Evolutionary conservation across 192 early-diverging fungal genomes (phyloP).

Genomic region (Coemansia sp.): DNA sequence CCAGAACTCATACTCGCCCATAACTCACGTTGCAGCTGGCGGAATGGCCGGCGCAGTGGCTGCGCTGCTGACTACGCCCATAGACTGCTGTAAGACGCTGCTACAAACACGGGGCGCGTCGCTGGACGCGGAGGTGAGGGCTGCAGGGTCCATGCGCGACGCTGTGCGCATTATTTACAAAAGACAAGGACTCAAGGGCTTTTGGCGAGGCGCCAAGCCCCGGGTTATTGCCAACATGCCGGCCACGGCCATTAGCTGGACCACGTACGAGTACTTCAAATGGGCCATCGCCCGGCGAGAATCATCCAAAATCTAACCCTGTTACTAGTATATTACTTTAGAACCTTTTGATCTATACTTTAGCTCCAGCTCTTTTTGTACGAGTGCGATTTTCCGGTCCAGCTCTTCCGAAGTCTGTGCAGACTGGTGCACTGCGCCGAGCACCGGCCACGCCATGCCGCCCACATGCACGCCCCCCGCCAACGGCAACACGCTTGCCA

Average conservation of each 20-base stretch:
- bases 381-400: background rate
- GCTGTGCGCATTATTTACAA: constrained; percentile 76
- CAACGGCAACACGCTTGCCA: background rate
- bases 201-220: constrained; percentile 74
- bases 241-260: constrained; percentile 93
- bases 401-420: background rate
- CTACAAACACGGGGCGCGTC: constrained; percentile 87
- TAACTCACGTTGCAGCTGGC: constrained; percentile 81
- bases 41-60: constrained; percentile 87
- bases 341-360: background rate
- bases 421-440: constrained; percentile 17
- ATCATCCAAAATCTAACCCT: background rate
- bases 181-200: constrained; percentile 72
- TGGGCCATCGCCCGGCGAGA: constrained; percentile 60
- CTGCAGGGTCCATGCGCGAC: constrained; percentile 66
- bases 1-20: constrained; percentile 75
- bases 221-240: constrained; percentile 90
- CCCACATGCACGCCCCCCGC: background rate
- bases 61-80: constrained; percentile 81
- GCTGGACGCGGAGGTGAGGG: constrained; percentile 64
- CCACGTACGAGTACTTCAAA: constrained; percentile 84
- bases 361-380: background rate
- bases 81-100: constrained; percentile 96
- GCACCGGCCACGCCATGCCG: constrained; percentile 40
- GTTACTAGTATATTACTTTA: background rate